Evolutionary conservation across 768 basidiomycete genomes (phyloP), one percentile per base, ranked within the genome.

Genomic region (Guyanaporus albipodus): DNA sequence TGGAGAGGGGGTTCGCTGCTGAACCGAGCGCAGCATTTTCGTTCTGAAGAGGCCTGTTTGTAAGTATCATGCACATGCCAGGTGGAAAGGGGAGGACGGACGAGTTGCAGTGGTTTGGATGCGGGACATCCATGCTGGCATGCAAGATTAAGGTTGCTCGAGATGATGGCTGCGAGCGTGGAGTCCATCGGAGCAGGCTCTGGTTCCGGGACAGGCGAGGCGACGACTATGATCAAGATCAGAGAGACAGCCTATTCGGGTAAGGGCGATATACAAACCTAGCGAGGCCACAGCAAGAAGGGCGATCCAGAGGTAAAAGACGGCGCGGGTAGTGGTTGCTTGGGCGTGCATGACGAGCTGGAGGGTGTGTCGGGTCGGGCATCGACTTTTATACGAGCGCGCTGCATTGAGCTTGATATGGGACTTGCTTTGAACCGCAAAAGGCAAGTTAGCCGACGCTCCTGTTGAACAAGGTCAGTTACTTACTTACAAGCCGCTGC

Each of bases 181-280:
- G 59, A 11, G 26, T 65, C 63, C 46, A 65, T 54, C 10, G 62
- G 62, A 12, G 52, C 50, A 18, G 61, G 61, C 11, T 57, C 56
- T 18, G 57, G 58, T 8, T 50, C 52, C 3, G 61, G 41, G 14
- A 53, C 47, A 15, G 63, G 64, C 0, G 64, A 56, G 8, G 65
- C 50, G 23, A 45, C 36, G 19, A n/a, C 64, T 66, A 12, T n/a
- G 6, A 32, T 12, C 11, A 4, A 3, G 11, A 36, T 52, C 21
- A 43, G 38, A 24, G 1, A 4, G 23, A 9, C 7, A 17, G 15
- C 0, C 2, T 1, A 7, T 8, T 7, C 23, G 18, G 0, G 4
- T 15, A 28, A 28, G 8, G 11, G n/a, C n/a, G 4, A 14, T 9
- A 9, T 21, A 33, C 58, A 3, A 18, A 66, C 64, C 58, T 22